Evolutionary conservation across 352 stramenopile species (phyloP).

Genomic region (Phytophthora tentaculata): DNA sequence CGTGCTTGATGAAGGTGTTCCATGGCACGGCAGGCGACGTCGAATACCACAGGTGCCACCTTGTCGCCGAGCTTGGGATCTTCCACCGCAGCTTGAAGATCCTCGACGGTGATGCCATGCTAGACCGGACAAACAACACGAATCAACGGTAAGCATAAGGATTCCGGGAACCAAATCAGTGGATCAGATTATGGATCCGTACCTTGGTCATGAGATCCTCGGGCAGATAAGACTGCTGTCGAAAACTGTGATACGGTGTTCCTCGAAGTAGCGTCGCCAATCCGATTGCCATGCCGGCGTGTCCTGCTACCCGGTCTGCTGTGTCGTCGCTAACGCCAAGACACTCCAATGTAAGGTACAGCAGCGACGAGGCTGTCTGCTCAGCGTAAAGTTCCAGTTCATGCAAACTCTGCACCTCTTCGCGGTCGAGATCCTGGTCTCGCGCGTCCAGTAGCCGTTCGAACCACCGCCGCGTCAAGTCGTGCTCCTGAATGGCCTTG

Average conservation of each 20-base stretch:
- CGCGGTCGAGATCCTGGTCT: slow-evolving; percentile 86
- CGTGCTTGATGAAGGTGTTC: slow-evolving; percentile 83
- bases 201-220: slow-evolving; percentile 82
- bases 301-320: slow-evolving; percentile 79
- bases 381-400: slow-evolving; percentile 90
- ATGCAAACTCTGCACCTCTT: slow-evolving; percentile 68
- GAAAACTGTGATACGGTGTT: slow-evolving; percentile 68
- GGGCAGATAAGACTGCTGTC: slow-evolving; percentile 84
- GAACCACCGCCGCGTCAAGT: slow-evolving; percentile 91
- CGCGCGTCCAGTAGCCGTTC: slow-evolving; percentile 91
- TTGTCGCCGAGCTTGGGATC: slow-evolving; percentile 68
- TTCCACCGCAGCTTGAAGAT: slow-evolving; percentile 67
- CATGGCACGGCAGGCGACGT: slow-evolving; percentile 85
- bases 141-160: slow-evolving; percentile 32
- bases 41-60: slow-evolving; percentile 86
- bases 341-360: slow-evolving; percentile 92
- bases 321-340: slow-evolving; percentile 74
- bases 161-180: slow-evolving; percentile 28
- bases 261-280: slow-evolving; percentile 85
- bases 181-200: slow-evolving; percentile 13
- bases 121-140: slow-evolving; percentile 28
- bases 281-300: slow-evolving; percentile 87
- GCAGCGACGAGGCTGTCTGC: slow-evolving; percentile 87
- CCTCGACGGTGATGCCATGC: slow-evolving; percentile 58
- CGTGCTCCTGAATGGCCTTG: slow-evolving; percentile 67